Conservation (phyloP, 257 asterid genomes). For the Solanum dulcamara region DNA sequence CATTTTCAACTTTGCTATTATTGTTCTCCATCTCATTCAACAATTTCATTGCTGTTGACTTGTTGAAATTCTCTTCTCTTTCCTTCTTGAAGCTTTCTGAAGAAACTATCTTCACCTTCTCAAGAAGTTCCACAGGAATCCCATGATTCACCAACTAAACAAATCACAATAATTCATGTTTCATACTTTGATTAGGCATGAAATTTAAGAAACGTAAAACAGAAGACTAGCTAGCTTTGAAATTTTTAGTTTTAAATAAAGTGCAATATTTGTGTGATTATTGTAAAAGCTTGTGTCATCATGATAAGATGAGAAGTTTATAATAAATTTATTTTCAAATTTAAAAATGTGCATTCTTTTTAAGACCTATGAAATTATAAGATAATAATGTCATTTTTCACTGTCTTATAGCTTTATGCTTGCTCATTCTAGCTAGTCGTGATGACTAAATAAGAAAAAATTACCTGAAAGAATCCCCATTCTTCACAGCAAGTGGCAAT, state of each 20-base stretch:
- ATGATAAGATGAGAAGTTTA: background rate
- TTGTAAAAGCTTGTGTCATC: background rate
- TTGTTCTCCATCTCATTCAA: conserved; percentile 34
- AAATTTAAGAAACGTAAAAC: background rate
- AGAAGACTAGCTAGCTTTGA: background rate
- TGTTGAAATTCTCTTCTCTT: conserved; percentile 47
- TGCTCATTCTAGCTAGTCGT: too few species aligned
- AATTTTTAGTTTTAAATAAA: background rate
- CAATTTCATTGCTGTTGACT: conserved; percentile 33
- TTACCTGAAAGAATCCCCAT: conserved; percentile 89
- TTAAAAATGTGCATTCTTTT: background rate
- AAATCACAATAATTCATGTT: background rate
- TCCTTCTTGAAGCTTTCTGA: conserved; percentile 49
- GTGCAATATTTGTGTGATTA: background rate
- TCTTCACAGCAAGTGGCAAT: conserved; percentile 67
- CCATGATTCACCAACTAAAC: conserved; percentile 70
- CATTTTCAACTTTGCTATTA: conserved; percentile 32
- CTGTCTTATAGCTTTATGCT: too few species aligned
- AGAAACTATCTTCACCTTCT: conserved; percentile 59
- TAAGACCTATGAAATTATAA: background rate
- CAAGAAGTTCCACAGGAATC: conserved; percentile 56
- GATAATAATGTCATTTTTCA: background rate
- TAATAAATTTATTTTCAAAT: background rate
- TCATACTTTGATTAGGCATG: background rate
- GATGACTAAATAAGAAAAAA: background rate